Percentiles rank a stretch among this genome's conserved stretches.
phyloP scores from a whole-genome alignment of 805 yeast species.

The Wickerhamomyces bovis region DNA sequence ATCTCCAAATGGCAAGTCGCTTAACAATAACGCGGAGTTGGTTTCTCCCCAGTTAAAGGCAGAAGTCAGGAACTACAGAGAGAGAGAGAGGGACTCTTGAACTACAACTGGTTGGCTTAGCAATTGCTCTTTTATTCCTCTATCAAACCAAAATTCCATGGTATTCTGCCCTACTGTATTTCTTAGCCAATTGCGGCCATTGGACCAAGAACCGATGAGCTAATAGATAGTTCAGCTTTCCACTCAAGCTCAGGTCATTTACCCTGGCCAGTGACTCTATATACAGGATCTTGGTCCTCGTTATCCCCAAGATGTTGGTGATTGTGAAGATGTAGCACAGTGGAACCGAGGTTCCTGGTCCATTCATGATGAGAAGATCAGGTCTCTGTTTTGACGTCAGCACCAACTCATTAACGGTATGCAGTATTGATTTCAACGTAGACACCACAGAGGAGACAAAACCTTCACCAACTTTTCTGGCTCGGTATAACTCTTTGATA shows the following conservation, averaged over 20 bases:
- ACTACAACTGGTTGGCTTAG: neutral
- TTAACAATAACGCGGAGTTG: neutral
- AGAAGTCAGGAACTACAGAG: neutral
- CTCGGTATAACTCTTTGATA: conserved; percentile 40
- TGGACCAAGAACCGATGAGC: conserved; percentile 81
- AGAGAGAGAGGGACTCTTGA: neutral
- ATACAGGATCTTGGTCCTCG: conserved; percentile 59
- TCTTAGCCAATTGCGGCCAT: conserved; percentile 60
- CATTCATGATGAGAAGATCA: conserved; percentile 53
- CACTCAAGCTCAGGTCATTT: conserved; percentile 66
- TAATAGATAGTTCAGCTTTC: conserved; percentile 62
- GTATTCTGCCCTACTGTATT: conserved; percentile 60
- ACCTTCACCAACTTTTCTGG: conserved; percentile 57
- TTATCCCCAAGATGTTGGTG: conserved; percentile 41
- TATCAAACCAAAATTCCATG: conserved; percentile 66
- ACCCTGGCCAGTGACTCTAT: conserved; percentile 88
- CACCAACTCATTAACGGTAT: conserved; percentile 7
- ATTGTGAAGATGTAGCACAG: conserved; percentile 52
- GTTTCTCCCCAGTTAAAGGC: no score
- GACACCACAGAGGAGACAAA: conserved; percentile 39
- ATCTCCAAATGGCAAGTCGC: neutral
- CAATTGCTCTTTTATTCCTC: neutral
- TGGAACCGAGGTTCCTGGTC: conserved; percentile 81
- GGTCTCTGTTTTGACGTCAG: conserved; percentile 21
- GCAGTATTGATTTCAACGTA: conserved; percentile 24